These are phyloP conservation scores for Diaporthe citrichinensis DNA, from an alignment of 2,329 filamentous ascomycete species.

Conservation along the genomic window DNA sequence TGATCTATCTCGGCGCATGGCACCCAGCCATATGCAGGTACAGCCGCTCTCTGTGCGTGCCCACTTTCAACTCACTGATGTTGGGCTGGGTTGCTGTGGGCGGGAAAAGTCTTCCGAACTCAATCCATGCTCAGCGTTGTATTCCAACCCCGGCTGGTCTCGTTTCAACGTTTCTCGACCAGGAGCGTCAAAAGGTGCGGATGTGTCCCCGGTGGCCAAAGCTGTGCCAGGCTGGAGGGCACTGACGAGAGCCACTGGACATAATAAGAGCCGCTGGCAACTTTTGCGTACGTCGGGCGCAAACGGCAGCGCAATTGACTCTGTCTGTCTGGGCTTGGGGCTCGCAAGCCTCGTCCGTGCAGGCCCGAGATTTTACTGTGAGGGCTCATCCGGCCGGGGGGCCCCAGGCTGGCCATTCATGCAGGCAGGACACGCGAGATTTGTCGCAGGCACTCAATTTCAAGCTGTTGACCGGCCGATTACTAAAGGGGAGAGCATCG, in stretches of 20 bases:
- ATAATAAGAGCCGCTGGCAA: not conserved
- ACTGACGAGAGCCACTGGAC: conserved; percentile 22
- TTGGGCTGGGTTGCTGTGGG: conserved; percentile 4
- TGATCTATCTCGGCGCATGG: conserved; percentile 17
- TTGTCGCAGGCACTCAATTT: conserved; percentile 22
- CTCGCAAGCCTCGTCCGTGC: conserved; percentile 18
- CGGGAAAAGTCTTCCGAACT: conserved; percentile 34
- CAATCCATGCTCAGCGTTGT: conserved; percentile 26
- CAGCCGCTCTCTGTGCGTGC: conserved; percentile 30
- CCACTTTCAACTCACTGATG: not conserved
- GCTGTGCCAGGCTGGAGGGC: conserved; percentile 26
- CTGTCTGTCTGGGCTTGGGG: not conserved
- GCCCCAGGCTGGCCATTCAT: conserved; percentile 19
- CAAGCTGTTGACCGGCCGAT: not conserved
- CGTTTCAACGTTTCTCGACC: conserved; percentile 19
- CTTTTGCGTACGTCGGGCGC: conserved; percentile 2
- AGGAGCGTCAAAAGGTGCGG: conserved; percentile 6
- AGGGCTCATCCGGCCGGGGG: not conserved
- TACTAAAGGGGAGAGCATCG: not conserved
- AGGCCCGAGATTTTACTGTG: conserved; percentile 1
- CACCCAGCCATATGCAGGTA: conserved; percentile 34
- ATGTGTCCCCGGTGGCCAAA: conserved; percentile 21
- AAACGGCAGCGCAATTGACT: conserved; percentile 25
- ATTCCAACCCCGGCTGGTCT: conserved; percentile 16
- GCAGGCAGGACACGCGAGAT: conserved; percentile 17